Conservation (phyloP, 768 basidiomycete species). For the Amylocystis lapponica region DNA sequence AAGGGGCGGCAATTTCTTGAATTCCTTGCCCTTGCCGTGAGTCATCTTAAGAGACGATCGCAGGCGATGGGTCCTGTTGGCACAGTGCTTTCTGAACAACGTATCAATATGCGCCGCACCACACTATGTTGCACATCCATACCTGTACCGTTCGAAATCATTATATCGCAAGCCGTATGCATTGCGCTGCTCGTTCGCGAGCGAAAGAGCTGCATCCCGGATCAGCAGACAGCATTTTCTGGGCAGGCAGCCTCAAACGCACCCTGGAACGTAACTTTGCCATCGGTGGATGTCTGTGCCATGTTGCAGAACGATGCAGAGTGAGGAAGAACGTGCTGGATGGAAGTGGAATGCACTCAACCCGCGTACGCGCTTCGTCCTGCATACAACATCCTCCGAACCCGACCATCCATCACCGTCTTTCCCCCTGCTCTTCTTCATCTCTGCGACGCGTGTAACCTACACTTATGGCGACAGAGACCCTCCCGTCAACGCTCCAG, state of each 20-base stretch:
- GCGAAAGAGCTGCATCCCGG: constrained; percentile 57
- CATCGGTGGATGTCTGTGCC: constrained; percentile 1
- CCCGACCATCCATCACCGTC: not conserved
- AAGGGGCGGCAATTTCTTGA: constrained; percentile 74
- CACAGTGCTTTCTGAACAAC: constrained; percentile 74
- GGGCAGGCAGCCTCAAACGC: constrained; percentile 6
- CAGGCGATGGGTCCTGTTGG: constrained; percentile 83
- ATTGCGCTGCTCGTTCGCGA: constrained; percentile 84
- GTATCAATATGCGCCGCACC: not conserved
- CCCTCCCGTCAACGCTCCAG: constrained; percentile 81
- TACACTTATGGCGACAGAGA: constrained; percentile 49
- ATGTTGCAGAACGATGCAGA: constrained; percentile 8
- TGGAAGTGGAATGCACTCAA: not conserved
- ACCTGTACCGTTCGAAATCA: constrained; percentile 85
- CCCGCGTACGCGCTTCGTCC: not conserved
- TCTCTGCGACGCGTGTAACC: not conserved
- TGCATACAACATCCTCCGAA: not conserved
- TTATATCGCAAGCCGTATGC: constrained; percentile 89
- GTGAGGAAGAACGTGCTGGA: constrained; percentile 2
- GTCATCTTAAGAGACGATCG: constrained; percentile 80
- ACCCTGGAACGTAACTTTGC: constrained; percentile 36
- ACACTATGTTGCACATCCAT: constrained; percentile 8
- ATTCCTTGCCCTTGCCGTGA: constrained; percentile 85
- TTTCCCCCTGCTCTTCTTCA: constrained; percentile 1
- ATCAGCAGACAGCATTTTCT: constrained; percentile 4